These are phyloP conservation scores for Elaeis guineensis DNA, from an alignment of 176 grass and related monocot genomes.

Conservation along the genomic window DNA sequence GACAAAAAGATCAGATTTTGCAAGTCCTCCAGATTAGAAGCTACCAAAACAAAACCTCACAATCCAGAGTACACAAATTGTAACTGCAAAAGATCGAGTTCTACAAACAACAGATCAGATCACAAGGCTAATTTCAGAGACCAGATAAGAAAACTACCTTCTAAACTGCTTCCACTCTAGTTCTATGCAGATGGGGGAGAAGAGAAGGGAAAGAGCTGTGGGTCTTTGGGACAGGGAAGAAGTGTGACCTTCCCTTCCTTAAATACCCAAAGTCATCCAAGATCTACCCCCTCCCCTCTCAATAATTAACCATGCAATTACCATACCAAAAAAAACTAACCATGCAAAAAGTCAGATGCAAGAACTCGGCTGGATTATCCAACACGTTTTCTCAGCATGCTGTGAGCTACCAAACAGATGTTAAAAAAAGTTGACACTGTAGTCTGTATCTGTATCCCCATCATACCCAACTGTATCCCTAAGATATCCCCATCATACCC, in stretches of 20 bases:
- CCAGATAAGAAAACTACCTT: constrained; percentile 1
- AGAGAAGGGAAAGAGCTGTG: too few species aligned
- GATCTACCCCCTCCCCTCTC: neutral
- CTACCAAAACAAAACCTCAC: too few species aligned
- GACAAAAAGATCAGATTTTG: too few species aligned
- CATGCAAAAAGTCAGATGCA: neutral
- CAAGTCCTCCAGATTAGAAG: too few species aligned
- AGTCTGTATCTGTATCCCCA: too few species aligned
- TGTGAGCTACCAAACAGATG: neutral
- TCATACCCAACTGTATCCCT: too few species aligned
- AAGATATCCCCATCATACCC: too few species aligned
- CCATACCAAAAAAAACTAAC: too few species aligned
- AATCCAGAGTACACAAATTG: neutral
- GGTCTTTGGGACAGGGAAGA: neutral
- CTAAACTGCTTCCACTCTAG: neutral
- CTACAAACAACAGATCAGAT: neutral
- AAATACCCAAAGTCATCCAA: constrained; percentile 1
- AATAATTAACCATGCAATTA: neutral
- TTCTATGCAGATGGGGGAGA: too few species aligned
- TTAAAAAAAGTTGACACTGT: too few species aligned
- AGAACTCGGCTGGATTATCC: neutral
- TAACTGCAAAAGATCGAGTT: neutral
- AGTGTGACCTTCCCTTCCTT: neutral
- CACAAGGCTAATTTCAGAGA: neutral
- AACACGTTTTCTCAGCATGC: neutral